Percentiles rank a stretch among this genome's conserved stretches.
These are phyloP conservation scores for Backusella mclennaniae DNA, from an alignment of 192 early-diverging fungal genomes.

Conservation along the genomic window DNA sequence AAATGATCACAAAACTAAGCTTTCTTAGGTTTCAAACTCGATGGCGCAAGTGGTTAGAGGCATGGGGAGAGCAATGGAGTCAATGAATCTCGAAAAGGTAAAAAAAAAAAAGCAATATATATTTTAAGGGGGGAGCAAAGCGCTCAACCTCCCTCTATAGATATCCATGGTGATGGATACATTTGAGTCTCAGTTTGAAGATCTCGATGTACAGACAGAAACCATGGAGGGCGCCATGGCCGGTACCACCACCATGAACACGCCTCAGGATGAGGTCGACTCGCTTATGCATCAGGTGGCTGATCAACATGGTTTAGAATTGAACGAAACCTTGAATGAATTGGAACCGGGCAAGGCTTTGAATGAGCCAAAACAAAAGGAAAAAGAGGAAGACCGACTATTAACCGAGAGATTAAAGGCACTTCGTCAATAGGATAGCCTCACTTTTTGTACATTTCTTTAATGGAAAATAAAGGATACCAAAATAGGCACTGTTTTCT, in stretches of 20 bases:
- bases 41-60: conserved; percentile 86
- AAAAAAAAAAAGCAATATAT: neutral
- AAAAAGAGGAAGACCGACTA: conserved; percentile 39
- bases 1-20: no score
- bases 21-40: conserved; percentile 38
- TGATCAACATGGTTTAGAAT: conserved; percentile 89
- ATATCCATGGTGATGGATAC: conserved; percentile 95
- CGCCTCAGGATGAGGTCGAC: conserved; percentile 88
- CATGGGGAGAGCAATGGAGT: conserved; percentile 90
- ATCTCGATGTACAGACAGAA: conserved; percentile 91
- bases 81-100: conserved; percentile 94
- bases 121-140: neutral
- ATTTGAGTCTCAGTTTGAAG: conserved; percentile 93
- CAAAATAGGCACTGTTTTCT: neutral
- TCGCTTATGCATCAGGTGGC: conserved; percentile 93
- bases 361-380: conserved; percentile 32
- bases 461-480: neutral
- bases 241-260: conserved; percentile 78
- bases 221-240: conserved; percentile 94
- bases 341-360: conserved; percentile 3
- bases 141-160: conserved; percentile 25
- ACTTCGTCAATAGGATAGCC: conserved; percentile 32
- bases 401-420: conserved; percentile 40
- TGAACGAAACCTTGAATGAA: conserved; percentile 64
- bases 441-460: neutral